phyloP scores from a whole-genome alignment of 2,329 filamentous ascomycete species.

The Aureobasidium subglaciale region DNA sequence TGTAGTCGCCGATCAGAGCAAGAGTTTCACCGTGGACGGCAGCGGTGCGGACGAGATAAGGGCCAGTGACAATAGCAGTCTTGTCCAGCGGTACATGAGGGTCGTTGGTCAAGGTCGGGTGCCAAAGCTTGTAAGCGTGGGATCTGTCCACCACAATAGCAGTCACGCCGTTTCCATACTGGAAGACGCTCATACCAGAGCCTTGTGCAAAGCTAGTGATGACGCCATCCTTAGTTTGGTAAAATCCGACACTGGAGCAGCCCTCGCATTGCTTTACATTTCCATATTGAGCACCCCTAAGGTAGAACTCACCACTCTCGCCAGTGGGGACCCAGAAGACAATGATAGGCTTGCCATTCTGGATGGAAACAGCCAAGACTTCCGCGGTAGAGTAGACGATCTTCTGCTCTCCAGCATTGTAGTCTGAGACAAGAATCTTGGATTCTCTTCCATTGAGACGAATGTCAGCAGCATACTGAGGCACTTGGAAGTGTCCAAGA shows the following conservation, averaged over 20 bases:
- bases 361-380: slow-evolving; percentile 35
- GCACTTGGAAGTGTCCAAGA: slow-evolving; percentile 45
- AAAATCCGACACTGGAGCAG: slow-evolving; percentile 38
- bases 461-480: slow-evolving; percentile 39
- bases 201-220: slow-evolving; percentile 22
- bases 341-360: slow-evolving; percentile 30
- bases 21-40: slow-evolving; percentile 30
- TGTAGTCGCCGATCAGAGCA: slow-evolving; percentile 31
- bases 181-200: slow-evolving; percentile 31
- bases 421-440: slow-evolving; percentile 57
- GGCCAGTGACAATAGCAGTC: slow-evolving; percentile 33
- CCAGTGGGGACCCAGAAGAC: slow-evolving; percentile 34
- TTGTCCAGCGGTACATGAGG: slow-evolving; percentile 36
- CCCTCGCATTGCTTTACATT: slow-evolving; percentile 26
- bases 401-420: slow-evolving; percentile 45
- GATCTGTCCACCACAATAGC: slow-evolving; percentile 47
- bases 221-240: slow-evolving; percentile 25
- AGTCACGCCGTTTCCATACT: slow-evolving; percentile 44
- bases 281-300: slow-evolving; percentile 18
- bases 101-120: slow-evolving; percentile 41
- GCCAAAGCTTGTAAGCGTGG: slow-evolving; percentile 52
- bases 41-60: slow-evolving; percentile 34
- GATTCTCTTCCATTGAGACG: slow-evolving; percentile 55
- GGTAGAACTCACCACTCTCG: slow-evolving; percentile 34
- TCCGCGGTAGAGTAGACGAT: slow-evolving; percentile 52